Percentiles rank a stretch among this genome's conserved stretches.
phyloP scores from a whole-genome alignment of 2,329 filamentous ascomycete genomes.

The Hypoxylon sp. region DNA sequence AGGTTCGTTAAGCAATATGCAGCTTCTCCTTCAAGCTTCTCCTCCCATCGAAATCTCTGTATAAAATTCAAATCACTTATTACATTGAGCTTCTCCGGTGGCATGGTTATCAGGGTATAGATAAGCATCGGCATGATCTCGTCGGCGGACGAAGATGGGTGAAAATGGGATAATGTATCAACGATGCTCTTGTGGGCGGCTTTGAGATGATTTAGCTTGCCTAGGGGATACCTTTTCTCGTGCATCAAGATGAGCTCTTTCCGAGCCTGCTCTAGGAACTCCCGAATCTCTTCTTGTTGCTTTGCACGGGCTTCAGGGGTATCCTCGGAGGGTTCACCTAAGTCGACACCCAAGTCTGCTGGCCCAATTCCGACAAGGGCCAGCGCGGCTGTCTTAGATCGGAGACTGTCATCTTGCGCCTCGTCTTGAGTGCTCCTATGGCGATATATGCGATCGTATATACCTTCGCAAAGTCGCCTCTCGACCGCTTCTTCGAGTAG shows the following conservation, averaged over 20 bases:
- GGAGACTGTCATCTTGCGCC: slow-evolving; percentile 91
- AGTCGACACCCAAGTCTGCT: slow-evolving; percentile 83
- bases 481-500: slow-evolving; percentile 93
- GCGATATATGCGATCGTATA: slow-evolving; percentile 90
- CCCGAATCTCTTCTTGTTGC: slow-evolving; percentile 75
- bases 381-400: slow-evolving; percentile 92
- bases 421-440: slow-evolving; percentile 94
- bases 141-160: slow-evolving; percentile 89
- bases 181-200: slow-evolving; percentile 94
- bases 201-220: slow-evolving; percentile 90
- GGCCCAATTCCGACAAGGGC: slow-evolving; percentile 91
- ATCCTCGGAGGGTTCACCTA: slow-evolving; percentile 68
- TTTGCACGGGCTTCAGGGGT: slow-evolving; percentile 69
- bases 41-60: slow-evolving; percentile 87
- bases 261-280: slow-evolving; percentile 78
- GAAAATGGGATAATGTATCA: slow-evolving; percentile 78
- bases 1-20: slow-evolving; percentile 97
- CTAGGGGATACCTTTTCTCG: slow-evolving; percentile 86
- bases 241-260: slow-evolving; percentile 84
- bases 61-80: slow-evolving; percentile 97
- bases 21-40: slow-evolving; percentile 90
- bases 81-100: slow-evolving; percentile 85
- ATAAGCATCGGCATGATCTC: slow-evolving; percentile 98
- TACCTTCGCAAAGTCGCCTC: slow-evolving; percentile 82
- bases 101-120: slow-evolving; percentile 91